Evolutionary conservation across 164 flowering plant genomes (phyloP), one percentile per base, ranked within the genome.

Genomic region (Cinnamomum chago): DNA sequence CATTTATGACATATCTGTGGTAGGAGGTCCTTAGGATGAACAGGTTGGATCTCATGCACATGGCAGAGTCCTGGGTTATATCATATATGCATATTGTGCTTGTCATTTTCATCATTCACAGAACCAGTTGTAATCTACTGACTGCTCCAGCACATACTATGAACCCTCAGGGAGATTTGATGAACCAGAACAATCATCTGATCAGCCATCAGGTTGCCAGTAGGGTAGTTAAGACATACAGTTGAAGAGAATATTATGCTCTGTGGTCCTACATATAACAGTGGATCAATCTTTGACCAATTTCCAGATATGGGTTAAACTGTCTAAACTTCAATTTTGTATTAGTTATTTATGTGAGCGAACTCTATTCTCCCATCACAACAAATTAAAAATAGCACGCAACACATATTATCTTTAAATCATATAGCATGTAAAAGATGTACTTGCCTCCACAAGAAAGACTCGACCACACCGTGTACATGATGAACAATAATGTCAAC

Each of bases 401-500:
- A 2, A 20, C 60, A 15, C 10, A 40, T 62, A 24, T 62, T 35
- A 23, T 18, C 22, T 5, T 52, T 62, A 25, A n/a, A 27, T 73
- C 52, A 55, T 18, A 35, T 77, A 68, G 22, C 40, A 33, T 68
- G 40, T 22, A 50, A 68, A 47, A 5, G 3, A 17, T n/a, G 62
- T 71, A 68, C 58, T 55, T 83, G 90, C 94, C 85, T 79, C 77
- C 70, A 83, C 68, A 62, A 52, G 74, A 85, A 86, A 50, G 91
- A 86, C 24, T 89, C 89, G 14, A 89, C 71, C 70, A 82, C 68
- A 28, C 94, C 94, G 67, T 78, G 82, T 68, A 90, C 85, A 82
- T 92, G 94, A 83, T 89, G 88, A 77, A 88, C 75, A 73, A 92
- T 78, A 40, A 90, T 68, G 14, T 89, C 86, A 66, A 92, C 92